Evolutionary conservation across 306 rosid species (phyloP).

Genomic region (Quercus wislizeni): DNA sequence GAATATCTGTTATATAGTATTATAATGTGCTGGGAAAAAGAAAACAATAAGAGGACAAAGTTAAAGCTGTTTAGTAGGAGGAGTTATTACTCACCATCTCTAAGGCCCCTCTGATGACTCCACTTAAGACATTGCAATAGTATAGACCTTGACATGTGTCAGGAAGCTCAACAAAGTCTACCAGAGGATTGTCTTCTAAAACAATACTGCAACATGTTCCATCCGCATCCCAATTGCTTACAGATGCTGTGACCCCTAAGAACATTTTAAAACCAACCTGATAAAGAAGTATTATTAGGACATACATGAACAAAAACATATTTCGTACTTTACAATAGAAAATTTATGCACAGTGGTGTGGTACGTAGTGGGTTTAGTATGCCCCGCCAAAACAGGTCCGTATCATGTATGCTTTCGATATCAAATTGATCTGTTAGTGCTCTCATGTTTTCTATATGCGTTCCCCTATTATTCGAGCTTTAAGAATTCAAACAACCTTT

Average conservation of each 20-base stretch:
- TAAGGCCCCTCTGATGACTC: constrained; percentile 93
- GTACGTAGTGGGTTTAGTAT: too few species aligned
- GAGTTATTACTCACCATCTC: constrained; percentile 74
- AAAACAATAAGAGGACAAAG: background rate
- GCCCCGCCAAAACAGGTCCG: too few species aligned
- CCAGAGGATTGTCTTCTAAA: constrained; percentile 96
- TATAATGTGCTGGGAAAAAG: background rate
- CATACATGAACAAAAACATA: background rate
- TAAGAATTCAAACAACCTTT: too few species aligned
- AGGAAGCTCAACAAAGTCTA: constrained; percentile 98
- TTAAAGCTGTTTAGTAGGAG: constrained; percentile 3
- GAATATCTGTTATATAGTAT: background rate
- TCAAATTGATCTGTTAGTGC: too few species aligned
- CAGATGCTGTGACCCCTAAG: constrained; percentile 92
- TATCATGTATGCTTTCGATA: too few species aligned
- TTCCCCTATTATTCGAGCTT: too few species aligned
- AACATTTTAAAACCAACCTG: constrained; percentile 97
- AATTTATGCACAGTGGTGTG: background rate
- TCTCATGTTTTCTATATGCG: too few species aligned
- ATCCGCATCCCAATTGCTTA: constrained; percentile 91
- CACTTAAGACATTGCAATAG: constrained; percentile 92
- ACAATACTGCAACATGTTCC: constrained; percentile 89
- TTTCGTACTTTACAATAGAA: background rate
- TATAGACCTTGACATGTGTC: constrained; percentile 91
- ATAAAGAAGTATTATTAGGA: constrained; percentile 18